Evolutionary conservation across 2,329 filamentous ascomycete species (phyloP).

Genomic region (Sclerotinia spermophila): DNA sequence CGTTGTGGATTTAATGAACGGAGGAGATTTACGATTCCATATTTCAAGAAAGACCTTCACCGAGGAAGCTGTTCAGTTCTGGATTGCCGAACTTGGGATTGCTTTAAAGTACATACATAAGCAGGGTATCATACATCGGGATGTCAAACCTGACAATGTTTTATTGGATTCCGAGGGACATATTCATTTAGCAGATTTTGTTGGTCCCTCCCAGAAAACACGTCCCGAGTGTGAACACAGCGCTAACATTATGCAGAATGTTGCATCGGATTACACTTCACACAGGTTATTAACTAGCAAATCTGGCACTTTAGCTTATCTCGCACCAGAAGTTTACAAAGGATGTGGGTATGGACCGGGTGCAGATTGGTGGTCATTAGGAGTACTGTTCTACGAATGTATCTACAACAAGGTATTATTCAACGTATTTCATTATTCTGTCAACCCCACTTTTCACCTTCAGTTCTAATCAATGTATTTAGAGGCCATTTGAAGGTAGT

Average conservation of each 20-base stretch:
- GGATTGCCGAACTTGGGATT: constrained; percentile 92
- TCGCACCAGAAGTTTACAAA: constrained; percentile 91
- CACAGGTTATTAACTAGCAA: constrained; percentile 87
- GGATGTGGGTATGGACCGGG: constrained; percentile 85
- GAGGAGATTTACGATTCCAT: constrained; percentile 93
- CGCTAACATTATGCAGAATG: constrained; percentile 64
- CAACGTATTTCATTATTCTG: background rate
- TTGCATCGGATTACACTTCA: constrained; percentile 86
- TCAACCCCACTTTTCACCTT: background rate
- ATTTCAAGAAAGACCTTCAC: constrained; percentile 98
- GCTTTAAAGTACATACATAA: constrained; percentile 82
- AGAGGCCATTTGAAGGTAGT: constrained; percentile 91
- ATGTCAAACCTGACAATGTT: constrained; percentile 91
- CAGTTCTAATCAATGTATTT: constrained; percentile 17
- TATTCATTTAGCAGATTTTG: constrained; percentile 96
- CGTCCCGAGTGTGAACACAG: background rate
- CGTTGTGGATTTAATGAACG: constrained; percentile 97
- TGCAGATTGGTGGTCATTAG: constrained; percentile 98
- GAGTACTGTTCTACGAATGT: constrained; percentile 98
- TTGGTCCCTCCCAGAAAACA: constrained; percentile 46
- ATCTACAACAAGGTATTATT: constrained; percentile 89
- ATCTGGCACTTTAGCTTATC: constrained; percentile 91
- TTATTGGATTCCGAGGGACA: constrained; percentile 85
- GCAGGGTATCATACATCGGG: constrained; percentile 85
- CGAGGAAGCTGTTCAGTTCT: constrained; percentile 93